These are phyloP conservation scores for Cryphonectria carpinicola DNA, from an alignment of 2,329 filamentous ascomycete species.

Conservation along the genomic window DNA sequence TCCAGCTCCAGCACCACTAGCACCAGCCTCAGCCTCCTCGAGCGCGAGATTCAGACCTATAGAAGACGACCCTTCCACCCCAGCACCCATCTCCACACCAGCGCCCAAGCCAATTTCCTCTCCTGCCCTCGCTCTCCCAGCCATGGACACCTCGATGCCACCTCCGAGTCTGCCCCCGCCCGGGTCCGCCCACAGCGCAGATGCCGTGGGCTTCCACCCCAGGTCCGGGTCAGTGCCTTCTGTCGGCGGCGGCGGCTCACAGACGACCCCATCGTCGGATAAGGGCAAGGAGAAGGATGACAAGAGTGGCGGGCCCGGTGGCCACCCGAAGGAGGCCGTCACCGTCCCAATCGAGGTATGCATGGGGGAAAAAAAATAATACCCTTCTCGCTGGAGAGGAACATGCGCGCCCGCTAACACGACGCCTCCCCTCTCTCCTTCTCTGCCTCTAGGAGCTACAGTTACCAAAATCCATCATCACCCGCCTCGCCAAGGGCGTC, in stretches of 20 bases:
- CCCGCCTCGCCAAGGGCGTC: slow-evolving; percentile 77
- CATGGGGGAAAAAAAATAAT: no score
- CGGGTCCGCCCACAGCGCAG: slow-evolving; percentile 25
- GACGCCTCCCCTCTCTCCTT: neutral
- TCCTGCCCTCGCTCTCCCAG: slow-evolving; percentile 32
- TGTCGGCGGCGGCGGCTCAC: slow-evolving; percentile 20
- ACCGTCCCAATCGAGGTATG: slow-evolving; percentile 63
- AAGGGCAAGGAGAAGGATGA: slow-evolving; percentile 42
- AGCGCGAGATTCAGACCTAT: slow-evolving; percentile 49
- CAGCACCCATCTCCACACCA: slow-evolving; percentile 31
- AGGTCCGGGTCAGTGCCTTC: slow-evolving; percentile 33
- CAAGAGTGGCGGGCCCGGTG: slow-evolving; percentile 34
- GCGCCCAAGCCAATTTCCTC: slow-evolving; percentile 29
- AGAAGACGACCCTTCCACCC: slow-evolving; percentile 42
- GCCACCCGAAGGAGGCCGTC: slow-evolving; percentile 44
- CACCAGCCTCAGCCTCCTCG: slow-evolving; percentile 36
- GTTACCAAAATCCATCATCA: slow-evolving; percentile 81
- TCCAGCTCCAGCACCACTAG: neutral
- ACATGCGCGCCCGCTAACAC: slow-evolving; percentile 5
- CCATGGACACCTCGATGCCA: slow-evolving; percentile 31
- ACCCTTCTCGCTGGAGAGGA: neutral
- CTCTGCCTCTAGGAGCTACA: slow-evolving; percentile 63
- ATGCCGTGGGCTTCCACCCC: slow-evolving; percentile 30
- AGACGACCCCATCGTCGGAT: slow-evolving; percentile 26
- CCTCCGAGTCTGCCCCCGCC: slow-evolving; percentile 32